Evolutionary conservation across 805 yeast species (phyloP).

Genomic region (Suhomyces pyralidae): DNA sequence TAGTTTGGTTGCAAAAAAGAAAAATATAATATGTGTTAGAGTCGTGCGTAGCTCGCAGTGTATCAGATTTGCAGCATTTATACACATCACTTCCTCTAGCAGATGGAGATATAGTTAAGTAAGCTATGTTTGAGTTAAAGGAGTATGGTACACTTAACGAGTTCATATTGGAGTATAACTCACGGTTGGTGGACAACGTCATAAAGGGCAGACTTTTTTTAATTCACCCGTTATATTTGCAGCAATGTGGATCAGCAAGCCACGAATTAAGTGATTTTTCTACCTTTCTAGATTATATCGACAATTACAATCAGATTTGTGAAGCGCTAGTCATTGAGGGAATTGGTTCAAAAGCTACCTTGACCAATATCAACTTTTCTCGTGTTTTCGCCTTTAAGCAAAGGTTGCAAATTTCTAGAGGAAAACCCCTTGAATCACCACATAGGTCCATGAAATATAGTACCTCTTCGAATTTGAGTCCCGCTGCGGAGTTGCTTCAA

Average conservation of each 20-base stretch:
- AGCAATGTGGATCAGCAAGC: background rate
- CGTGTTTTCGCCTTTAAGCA: slow-evolving; percentile 12
- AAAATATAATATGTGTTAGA: background rate
- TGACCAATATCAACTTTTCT: slow-evolving; percentile 14
- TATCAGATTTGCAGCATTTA: slow-evolving; percentile 3
- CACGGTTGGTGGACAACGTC: slow-evolving; percentile 8
- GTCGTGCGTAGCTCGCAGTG: background rate
- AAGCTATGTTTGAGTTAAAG: background rate
- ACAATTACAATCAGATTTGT: slow-evolving; percentile 16
- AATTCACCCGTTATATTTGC: slow-evolving; percentile 1
- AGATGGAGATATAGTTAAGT: background rate
- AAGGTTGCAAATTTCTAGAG: slow-evolving; percentile 1
- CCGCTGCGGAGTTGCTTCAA: background rate
- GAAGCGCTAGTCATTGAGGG: slow-evolving; percentile 9
- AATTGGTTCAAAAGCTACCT: background rate
- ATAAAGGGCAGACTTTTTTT: slow-evolving; percentile 11
- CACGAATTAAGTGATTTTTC: background rate
- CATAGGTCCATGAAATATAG: background rate
- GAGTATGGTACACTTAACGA: slow-evolving; percentile 1
- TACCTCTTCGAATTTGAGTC: background rate
- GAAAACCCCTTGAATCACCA: background rate
- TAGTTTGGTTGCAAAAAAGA: background rate
- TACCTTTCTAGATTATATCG: slow-evolving; percentile 7
- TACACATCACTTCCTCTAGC: background rate
- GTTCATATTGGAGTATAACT: slow-evolving; percentile 7